These are phyloP conservation scores for Aspergillus ostianus DNA, from an alignment of 495 filamentous ascomycete species.

Conservation along the genomic window DNA sequence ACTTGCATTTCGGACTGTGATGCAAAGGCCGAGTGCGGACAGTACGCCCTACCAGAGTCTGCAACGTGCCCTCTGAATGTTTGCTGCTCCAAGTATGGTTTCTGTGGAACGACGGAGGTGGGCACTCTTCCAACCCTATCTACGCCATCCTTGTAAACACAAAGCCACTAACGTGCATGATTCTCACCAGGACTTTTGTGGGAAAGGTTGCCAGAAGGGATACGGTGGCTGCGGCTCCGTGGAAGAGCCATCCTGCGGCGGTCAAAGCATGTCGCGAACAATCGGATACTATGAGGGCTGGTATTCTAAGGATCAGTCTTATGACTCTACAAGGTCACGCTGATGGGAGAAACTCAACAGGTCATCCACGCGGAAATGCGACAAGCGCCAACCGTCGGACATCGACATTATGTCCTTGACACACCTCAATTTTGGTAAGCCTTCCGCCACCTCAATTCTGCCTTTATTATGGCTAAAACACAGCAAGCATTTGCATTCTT, in stretches of 20 bases:
- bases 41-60: neutral
- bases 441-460: neutral
- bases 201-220: conserved; percentile 4
- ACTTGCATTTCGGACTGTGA: conserved; percentile 9
- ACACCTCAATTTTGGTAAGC: conserved; percentile 7
- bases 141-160: neutral
- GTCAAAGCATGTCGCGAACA: conserved; percentile 2
- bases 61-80: conserved; percentile 10
- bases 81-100: conserved; percentile 11
- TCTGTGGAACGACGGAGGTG: conserved; percentile 11
- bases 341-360: conserved; percentile 1
- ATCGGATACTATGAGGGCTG: conserved; percentile 13
- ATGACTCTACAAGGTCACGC: neutral
- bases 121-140: neutral
- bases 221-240: conserved; percentile 2
- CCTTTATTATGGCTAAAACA: conserved; percentile 1
- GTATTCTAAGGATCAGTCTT: neutral
- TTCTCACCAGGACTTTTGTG: conserved; percentile 9
- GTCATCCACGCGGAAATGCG: neutral
- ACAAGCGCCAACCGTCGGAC: conserved; percentile 5
- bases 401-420: neutral
- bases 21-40: conserved; percentile 11
- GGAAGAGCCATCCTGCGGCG: conserved; percentile 5
- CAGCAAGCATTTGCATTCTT: conserved; percentile 9
- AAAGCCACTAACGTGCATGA: neutral